Evolutionary conservation across 202 grass and related monocot genomes (phyloP).

Genomic region (Brachypodium distachyon): DNA sequence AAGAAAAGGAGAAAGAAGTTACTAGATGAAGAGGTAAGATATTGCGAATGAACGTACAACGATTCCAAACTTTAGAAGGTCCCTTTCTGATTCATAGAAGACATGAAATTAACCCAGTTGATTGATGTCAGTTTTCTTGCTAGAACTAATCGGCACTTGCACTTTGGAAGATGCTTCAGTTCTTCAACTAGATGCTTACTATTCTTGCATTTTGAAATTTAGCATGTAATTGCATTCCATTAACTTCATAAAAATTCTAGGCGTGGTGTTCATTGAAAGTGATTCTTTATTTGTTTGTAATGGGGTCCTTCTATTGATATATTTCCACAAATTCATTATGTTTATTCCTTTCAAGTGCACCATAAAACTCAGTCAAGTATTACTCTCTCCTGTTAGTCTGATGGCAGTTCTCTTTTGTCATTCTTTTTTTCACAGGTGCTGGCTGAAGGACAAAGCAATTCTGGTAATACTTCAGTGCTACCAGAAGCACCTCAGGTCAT

Average conservation of each 20-base stretch:
- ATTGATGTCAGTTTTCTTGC: slow-evolving; percentile 6
- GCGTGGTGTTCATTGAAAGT: neutral
- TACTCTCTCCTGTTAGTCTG: neutral
- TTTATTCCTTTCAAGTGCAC: slow-evolving; percentile 12
- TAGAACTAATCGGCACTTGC: neutral
- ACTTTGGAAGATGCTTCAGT: neutral
- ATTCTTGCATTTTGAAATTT: neutral
- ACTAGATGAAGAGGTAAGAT: slow-evolving; percentile 34
- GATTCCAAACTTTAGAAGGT: neutral
- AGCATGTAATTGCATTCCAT: neutral
- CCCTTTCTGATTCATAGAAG: neutral
- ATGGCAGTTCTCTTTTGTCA: neutral
- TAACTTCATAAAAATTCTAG: slow-evolving; percentile 5
- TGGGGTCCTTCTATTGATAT: neutral
- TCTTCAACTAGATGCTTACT: slow-evolving; percentile 6
- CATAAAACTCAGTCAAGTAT: neutral
- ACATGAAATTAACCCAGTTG: neutral
- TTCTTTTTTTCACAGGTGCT: slow-evolving; percentile 26
- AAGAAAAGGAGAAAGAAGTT: slow-evolving; percentile 30
- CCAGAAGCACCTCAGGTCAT: slow-evolving; percentile 10
- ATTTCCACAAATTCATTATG: neutral
- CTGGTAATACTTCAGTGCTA: slow-evolving; percentile 19
- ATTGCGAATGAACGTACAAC: neutral
- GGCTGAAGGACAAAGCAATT: slow-evolving; percentile 23
- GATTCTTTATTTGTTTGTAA: neutral